phyloP scores from a whole-genome alignment of 176 grass and related monocot species.

The Oryza punctata region DNA sequence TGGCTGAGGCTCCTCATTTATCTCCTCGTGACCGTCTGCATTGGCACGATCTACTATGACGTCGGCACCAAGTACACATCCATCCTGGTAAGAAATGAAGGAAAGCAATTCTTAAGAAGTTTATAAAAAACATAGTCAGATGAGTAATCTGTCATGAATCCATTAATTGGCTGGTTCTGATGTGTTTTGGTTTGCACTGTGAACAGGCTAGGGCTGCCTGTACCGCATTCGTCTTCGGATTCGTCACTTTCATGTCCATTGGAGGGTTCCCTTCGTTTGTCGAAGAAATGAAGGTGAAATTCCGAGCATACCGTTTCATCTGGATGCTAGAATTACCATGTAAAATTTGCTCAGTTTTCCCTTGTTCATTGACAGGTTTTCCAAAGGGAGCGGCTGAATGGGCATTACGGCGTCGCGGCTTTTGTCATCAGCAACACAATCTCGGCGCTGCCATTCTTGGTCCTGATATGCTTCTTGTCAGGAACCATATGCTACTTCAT shows the following conservation, averaged over 20 bases:
- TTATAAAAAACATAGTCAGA: background rate
- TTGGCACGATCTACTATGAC: constrained; percentile 94
- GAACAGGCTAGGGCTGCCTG: constrained; percentile 79
- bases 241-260: constrained; percentile 99
- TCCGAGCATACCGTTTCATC: constrained; percentile 8
- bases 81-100: constrained; percentile 67
- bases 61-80: constrained; percentile 89
- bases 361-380: constrained; percentile 65
- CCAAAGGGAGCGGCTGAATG: constrained; percentile 91
- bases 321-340: background rate
- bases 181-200: constrained; percentile 13
- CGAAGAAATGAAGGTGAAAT: constrained; percentile 98
- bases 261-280: constrained; percentile 99
- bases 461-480: constrained; percentile 83
- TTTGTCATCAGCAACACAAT: constrained; percentile 96
- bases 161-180: background rate
- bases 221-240: constrained; percentile 88
- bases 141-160: background rate
- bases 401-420: constrained; percentile 83
- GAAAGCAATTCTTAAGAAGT: background rate
- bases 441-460: constrained; percentile 87
- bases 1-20: constrained; percentile 97
- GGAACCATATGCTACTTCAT: constrained; percentile 95
- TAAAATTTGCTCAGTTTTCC: constrained; percentile 19
- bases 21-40: constrained; percentile 90